A percentile compares a stretch with the other conserved stretches of the same genome.
These are phyloP conservation scores for Albifimbria verrucaria DNA, from an alignment of 2,329 filamentous ascomycete genomes.

Conservation along the genomic window DNA sequence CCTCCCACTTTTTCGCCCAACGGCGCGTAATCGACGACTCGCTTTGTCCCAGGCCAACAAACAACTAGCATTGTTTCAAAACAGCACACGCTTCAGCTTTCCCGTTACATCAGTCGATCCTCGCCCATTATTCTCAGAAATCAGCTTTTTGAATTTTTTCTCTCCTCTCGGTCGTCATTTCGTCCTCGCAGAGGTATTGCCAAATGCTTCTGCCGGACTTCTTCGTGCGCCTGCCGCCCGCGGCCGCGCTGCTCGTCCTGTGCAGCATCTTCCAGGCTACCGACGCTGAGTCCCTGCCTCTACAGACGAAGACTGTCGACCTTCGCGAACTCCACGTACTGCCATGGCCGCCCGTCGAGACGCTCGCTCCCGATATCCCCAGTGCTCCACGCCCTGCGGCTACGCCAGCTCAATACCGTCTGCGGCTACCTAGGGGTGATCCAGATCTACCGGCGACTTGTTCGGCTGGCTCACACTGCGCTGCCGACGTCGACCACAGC, in stretches of 20 bases:
- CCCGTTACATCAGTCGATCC: constrained; percentile 10
- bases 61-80: neutral
- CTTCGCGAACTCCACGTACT: constrained; percentile 35
- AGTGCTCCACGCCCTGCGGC: constrained; percentile 24
- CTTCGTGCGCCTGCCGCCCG: constrained; percentile 32
- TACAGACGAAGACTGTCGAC: constrained; percentile 34
- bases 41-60: neutral
- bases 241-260: constrained; percentile 31
- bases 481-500: constrained; percentile 44
- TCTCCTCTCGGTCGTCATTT: too few species aligned
- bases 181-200: neutral
- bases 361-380: constrained; percentile 32
- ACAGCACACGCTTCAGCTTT: neutral
- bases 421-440: constrained; percentile 57
- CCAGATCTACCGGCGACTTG: constrained; percentile 53
- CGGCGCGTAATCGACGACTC: neutral
- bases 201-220: constrained; percentile 23
- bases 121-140: constrained; percentile 5
- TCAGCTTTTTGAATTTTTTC: too few species aligned
- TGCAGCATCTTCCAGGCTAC: constrained; percentile 28
- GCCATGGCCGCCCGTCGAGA: constrained; percentile 35
- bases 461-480: constrained; percentile 55
- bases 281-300: constrained; percentile 36
- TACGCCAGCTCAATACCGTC: constrained; percentile 49
- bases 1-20: neutral